These are phyloP conservation scores for Tirmania nivea DNA, from an alignment of 495 filamentous ascomycete species.

Conservation along the genomic window DNA sequence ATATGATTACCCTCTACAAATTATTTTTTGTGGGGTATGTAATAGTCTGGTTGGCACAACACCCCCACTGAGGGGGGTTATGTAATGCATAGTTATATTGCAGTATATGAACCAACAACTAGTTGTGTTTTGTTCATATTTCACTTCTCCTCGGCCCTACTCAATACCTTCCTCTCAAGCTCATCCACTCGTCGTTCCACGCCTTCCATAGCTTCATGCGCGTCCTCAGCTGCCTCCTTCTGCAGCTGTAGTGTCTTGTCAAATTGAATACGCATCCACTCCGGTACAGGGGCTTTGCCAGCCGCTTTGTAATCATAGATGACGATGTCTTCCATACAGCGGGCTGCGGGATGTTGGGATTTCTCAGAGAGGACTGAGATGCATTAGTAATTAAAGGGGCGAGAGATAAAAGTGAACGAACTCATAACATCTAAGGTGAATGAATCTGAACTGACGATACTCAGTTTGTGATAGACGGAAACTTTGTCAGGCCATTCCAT, in stretches of 20 bases:
- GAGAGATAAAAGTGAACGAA: slow-evolving; percentile 10
- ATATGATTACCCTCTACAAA: no score
- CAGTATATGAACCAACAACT: no score
- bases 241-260: slow-evolving; percentile 42
- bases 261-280: slow-evolving; percentile 48
- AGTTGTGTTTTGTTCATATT: no score
- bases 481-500: slow-evolving; percentile 75
- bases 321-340: slow-evolving; percentile 62
- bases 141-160: slow-evolving; percentile 12
- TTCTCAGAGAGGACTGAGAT: slow-evolving; percentile 49
- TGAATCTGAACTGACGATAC: slow-evolving; percentile 26
- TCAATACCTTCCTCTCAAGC: slow-evolving; percentile 12
- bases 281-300: slow-evolving; percentile 35
- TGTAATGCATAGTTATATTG: no score
- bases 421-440: slow-evolving; percentile 36
- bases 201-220: slow-evolving; percentile 10
- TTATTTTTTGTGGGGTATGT: no score
- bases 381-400: slow-evolving; percentile 31
- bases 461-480: slow-evolving; percentile 71
- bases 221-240: slow-evolving; percentile 30
- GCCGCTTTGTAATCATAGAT: slow-evolving; percentile 57
- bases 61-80: no score
- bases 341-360: slow-evolving; percentile 53
- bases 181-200: slow-evolving; percentile 7
- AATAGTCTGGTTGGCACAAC: no score